Evolutionary conservation across 352 stramenopile species (phyloP), one percentile per base, ranked within the genome.

Genomic region (Pythium myriotylum): DNA sequence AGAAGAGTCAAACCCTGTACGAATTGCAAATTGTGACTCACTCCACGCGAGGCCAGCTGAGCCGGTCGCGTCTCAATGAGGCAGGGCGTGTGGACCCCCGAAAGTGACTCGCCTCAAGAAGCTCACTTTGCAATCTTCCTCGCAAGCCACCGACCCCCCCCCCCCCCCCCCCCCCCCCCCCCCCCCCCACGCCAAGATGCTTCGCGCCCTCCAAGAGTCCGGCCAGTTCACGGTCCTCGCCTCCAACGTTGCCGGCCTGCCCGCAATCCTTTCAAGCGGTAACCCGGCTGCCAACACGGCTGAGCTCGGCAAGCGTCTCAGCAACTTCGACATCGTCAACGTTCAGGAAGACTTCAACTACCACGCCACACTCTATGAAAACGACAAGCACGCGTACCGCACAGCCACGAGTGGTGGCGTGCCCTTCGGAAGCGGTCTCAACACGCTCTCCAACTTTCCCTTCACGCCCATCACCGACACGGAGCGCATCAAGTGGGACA

Each of bases 391-490:
- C 22, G 29, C 56, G 53, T 77, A 76, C 56, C 67, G 70, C 29
- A 84, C 76, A 47, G 33, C 68, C 22, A 79, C 72, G 27, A 86
- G 75, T 49, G 75, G 75, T 41, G 72, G 74, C 9, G 72, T 79
- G 7, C 66, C 63, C 3, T 68, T 84, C 41, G 74, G 74, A 24
- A 73, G 68, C 43, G 74, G 71, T 1, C 65, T 82, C 37, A 82
- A 82, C 57, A 73, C 71, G 33, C 54, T 84, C 7, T 79, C 72
- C 13, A 70, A 76, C 40, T 73, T 61, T 33, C 41, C 67, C 1
- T 81, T 84, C 54, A 79, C 40, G 40, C 73, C 68, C 29, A 65
- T 62, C 22, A 68, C 57, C 20, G 70, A 68, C 27, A 46, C 79
- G 9, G 64, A 79, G 33, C 75, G 75, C 16, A 54, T 69, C 39